phyloP scores from a whole-genome alignment of 306 rosid genomes.

The Sesbania bispinosa region DNA sequence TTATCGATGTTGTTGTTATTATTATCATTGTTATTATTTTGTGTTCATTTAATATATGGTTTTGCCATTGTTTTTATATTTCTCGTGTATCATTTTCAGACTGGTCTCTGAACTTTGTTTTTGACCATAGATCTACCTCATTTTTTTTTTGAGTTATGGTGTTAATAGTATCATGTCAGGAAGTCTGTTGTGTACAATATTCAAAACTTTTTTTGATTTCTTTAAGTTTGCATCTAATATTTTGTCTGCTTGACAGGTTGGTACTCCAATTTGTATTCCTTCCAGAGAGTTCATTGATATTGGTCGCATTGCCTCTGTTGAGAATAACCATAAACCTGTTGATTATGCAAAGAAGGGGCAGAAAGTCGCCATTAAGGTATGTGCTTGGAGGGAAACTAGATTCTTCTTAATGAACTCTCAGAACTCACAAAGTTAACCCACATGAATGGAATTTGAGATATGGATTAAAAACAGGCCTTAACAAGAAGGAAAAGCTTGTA shows the following conservation, averaged over 20 bases:
- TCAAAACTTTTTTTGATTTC: background rate
- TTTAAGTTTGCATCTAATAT: conserved; percentile 18
- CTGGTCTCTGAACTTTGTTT: background rate
- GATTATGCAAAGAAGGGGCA: conserved; percentile 89
- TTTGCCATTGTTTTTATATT: background rate
- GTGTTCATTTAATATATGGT: background rate
- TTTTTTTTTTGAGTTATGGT: conserved; percentile 23
- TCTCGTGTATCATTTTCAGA: background rate
- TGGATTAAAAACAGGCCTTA: background rate
- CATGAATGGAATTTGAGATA: background rate
- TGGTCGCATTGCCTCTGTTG: conserved; percentile 84
- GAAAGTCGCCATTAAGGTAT: conserved; percentile 88
- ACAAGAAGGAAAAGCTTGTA: background rate
- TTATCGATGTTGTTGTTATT: too few species aligned
- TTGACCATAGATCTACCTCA: background rate
- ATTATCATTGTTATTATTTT: too few species aligned
- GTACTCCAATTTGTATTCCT: conserved; percentile 93
- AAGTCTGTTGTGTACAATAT: background rate
- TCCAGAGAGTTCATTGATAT: conserved; percentile 78
- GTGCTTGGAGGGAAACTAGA: conserved; percentile 4
- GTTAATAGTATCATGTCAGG: background rate
- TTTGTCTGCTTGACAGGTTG: conserved; percentile 60
- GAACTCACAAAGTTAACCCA: background rate
- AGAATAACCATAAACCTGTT: conserved; percentile 87
- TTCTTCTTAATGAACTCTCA: background rate